Evolutionary conservation across 1,284 basidiomycete species (phyloP).

Genomic region (Ceratobasidium sp.): DNA sequence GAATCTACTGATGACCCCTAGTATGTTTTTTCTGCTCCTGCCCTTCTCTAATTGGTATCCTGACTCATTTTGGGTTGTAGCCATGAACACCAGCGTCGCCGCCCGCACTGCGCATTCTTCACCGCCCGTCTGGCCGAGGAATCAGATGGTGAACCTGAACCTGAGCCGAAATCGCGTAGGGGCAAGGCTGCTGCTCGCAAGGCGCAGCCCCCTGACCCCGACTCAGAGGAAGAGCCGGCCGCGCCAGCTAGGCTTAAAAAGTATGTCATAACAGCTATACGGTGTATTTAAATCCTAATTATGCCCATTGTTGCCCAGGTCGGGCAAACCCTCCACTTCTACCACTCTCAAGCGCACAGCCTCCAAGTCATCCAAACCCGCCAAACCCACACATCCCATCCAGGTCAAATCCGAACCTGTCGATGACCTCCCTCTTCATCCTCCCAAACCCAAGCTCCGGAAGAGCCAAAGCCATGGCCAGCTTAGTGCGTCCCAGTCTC

Average conservation of each 20-base stretch:
- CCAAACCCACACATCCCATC: neutral
- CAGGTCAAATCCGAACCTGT: slow-evolving; percentile 18
- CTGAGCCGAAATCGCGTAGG: slow-evolving; percentile 22
- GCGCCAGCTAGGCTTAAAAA: neutral
- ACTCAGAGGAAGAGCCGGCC: slow-evolving; percentile 15
- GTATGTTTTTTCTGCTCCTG: slow-evolving; percentile 45
- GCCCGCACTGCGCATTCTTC: slow-evolving; percentile 45
- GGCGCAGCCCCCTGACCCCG: slow-evolving; percentile 20
- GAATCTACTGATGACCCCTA: slow-evolving; percentile 58
- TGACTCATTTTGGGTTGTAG: slow-evolving; percentile 16
- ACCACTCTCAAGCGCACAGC: slow-evolving; percentile 28
- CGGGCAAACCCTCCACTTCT: neutral
- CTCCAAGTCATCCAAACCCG: slow-evolving; percentile 22
- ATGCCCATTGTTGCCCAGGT: neutral
- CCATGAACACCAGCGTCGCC: slow-evolving; percentile 40
- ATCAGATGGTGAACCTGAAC: neutral
- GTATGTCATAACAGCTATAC: neutral
- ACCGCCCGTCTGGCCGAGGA: slow-evolving; percentile 19
- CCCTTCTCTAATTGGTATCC: neutral
- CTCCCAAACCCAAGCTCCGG: slow-evolving; percentile 13
- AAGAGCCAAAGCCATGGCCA: slow-evolving; percentile 40
- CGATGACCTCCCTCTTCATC: slow-evolving; percentile 3
- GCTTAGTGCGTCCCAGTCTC: slow-evolving; percentile 1
- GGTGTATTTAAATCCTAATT: neutral
- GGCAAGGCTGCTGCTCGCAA: slow-evolving; percentile 29